Conservation (phyloP, 345 rosid species). For the Salix viminalis region DNA sequence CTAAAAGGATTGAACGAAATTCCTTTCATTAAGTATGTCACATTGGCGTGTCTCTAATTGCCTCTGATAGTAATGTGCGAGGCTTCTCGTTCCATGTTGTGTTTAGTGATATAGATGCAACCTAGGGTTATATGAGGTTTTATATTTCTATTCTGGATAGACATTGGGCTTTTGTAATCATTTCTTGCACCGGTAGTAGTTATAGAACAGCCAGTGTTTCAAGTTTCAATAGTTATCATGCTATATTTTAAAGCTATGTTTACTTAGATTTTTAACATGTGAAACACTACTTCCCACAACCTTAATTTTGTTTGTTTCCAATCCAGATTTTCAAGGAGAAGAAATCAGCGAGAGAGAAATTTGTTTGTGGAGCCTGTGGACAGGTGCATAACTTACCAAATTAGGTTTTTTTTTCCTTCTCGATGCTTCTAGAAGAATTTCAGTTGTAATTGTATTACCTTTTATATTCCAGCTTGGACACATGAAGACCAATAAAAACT, state of each 20-base stretch:
- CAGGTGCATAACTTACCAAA: constrained; percentile 49
- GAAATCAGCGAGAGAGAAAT: constrained; percentile 91
- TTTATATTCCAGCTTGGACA: constrained; percentile 73
- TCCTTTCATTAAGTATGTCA: background rate
- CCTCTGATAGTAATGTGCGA: background rate
- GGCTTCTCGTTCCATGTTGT: background rate
- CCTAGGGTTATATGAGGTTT: background rate
- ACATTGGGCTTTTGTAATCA: background rate
- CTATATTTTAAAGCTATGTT: background rate
- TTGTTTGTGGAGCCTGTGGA: constrained; percentile 95
- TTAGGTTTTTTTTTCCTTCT: background rate
- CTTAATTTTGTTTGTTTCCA: background rate
- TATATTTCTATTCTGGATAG: background rate
- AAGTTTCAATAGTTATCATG: background rate
- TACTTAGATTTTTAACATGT: background rate
- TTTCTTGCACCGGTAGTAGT: background rate
- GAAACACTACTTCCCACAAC: background rate
- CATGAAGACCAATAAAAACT: constrained; percentile 97
- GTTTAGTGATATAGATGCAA: background rate
- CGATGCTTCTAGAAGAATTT: constrained; percentile 1
- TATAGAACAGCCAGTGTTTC: background rate
- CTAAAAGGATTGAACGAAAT: background rate
- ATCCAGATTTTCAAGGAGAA: constrained; percentile 76
- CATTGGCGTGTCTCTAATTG: background rate
- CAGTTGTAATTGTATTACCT: constrained; percentile 11